These are phyloP conservation scores for Dictyostelium brefeldianum DNA, from an alignment of 78 protist genomes.

Conservation along the genomic window DNA sequence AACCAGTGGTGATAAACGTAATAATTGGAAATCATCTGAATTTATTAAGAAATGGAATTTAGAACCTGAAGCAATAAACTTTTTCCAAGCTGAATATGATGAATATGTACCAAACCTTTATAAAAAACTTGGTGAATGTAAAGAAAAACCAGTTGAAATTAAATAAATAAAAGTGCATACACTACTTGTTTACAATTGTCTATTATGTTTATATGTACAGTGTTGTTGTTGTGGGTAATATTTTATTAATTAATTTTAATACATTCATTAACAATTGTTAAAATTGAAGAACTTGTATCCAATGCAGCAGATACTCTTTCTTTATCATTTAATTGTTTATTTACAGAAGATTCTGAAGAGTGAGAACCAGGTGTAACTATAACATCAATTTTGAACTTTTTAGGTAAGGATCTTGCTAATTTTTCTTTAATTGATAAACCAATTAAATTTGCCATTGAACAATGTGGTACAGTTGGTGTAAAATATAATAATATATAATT, in stretches of 20 bases:
- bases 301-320: conserved; percentile 95
- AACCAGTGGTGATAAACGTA: conserved; percentile 43
- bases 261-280: conserved; percentile 76
- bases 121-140: background rate
- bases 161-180: no score
- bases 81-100: conserved; percentile 54
- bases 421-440: conserved; percentile 94
- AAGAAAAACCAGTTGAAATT: conserved; percentile 24
- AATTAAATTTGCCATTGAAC: conserved; percentile 95
- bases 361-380: conserved; percentile 75
- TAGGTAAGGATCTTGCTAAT: conserved; percentile 88
- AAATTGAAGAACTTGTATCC: conserved; percentile 69
- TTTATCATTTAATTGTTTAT: conserved; percentile 96
- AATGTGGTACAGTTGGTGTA: conserved; percentile 97
- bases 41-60: conserved; percentile 51
- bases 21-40: conserved; percentile 13
- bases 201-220: no score
- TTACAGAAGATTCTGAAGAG: conserved; percentile 83
- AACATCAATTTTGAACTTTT: conserved; percentile 87
- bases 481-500: conserved; percentile 72
- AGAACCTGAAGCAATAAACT: conserved; percentile 19
- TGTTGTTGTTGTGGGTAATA: no score
- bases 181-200: no score
- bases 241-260: conserved; percentile 38
- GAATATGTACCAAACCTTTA: conserved; percentile 51